These are phyloP conservation scores for Taphrina wiesneri DNA, from an alignment of 1,139 yeast genomes.

Conservation along the genomic window DNA sequence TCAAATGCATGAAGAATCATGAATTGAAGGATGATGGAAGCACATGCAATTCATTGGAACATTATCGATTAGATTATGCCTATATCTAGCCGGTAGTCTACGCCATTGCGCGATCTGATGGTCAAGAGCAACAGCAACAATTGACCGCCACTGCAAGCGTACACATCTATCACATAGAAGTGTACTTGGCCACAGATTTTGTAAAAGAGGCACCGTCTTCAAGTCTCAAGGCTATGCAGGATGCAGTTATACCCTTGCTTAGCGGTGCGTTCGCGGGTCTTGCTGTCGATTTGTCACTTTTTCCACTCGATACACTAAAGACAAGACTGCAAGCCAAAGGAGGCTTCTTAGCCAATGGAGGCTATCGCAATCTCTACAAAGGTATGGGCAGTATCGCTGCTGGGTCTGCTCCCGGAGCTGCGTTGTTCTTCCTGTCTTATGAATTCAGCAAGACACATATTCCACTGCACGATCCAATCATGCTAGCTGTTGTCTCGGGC, in stretches of 20 bases:
- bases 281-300: conserved; percentile 87
- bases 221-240: conserved; percentile 3
- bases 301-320: conserved; percentile 93
- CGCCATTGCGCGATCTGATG: neutral
- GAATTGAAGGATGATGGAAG: neutral
- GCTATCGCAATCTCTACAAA: conserved; percentile 82
- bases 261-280: conserved; percentile 94
- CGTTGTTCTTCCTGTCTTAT: conserved; percentile 84
- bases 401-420: conserved; percentile 87
- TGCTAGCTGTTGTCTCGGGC: conserved; percentile 54
- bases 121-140: neutral
- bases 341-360: conserved; percentile 90
- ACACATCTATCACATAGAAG: no score
- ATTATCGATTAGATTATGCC: neutral
- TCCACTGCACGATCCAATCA: neutral
- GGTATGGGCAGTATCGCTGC: conserved; percentile 93
- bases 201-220: neutral
- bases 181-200: no score
- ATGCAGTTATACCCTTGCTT: conserved; percentile 13
- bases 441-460: conserved; percentile 52
- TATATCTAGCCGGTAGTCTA: neutral
- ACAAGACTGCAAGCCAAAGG: conserved; percentile 94
- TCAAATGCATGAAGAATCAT: neutral
- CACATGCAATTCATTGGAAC: neutral
- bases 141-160: no score